Percentiles rank a stretch among this genome's conserved stretches.
These are phyloP conservation scores for Hyphopichia homilentoma DNA, from an alignment of 805 yeast species.

Conservation along the genomic window DNA sequence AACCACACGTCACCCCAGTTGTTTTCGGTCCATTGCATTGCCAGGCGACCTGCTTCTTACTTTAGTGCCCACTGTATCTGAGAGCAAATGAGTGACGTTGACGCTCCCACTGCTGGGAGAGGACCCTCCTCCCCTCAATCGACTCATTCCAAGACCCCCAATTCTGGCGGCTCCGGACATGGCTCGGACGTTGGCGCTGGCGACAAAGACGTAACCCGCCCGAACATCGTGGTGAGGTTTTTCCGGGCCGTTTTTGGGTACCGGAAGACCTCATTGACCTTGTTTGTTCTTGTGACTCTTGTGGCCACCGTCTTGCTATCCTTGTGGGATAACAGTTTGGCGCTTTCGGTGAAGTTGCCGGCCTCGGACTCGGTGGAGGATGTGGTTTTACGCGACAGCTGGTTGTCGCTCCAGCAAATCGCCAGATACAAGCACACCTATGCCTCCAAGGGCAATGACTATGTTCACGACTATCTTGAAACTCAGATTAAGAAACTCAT, in stretches of 20 bases:
- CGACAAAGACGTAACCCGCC: no score
- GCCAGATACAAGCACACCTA: conserved; percentile 73
- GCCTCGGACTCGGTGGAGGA: conserved; percentile 41
- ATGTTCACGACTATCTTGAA: conserved; percentile 65
- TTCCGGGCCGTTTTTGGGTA: conserved; percentile 59
- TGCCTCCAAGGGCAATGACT: conserved; percentile 70
- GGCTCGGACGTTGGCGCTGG: no score
- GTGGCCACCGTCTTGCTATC: conserved; percentile 37
- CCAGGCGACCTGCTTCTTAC: no score
- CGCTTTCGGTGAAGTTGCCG: conserved; percentile 30
- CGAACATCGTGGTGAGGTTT: conserved; percentile 21
- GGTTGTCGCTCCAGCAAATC: conserved; percentile 72
- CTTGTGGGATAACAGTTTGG: conserved; percentile 33
- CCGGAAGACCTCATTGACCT: conserved; percentile 65
- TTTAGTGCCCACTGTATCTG: no score
- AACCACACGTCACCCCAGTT: no score
- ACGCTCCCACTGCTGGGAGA: no score
- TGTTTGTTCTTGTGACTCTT: conserved; percentile 49
- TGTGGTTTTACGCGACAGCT: conserved; percentile 41
- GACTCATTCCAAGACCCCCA: conserved; percentile 2
- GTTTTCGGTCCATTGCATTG: no score
- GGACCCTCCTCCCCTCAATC: conserved; percentile 9
- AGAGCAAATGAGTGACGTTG: no score
- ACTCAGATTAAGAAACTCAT: conserved; percentile 38
- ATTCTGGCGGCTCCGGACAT: no score